A percentile compares a stretch with the other conserved stretches of the same genome.
Evolutionary conservation across 495 filamentous ascomycete genomes (phyloP).

Genomic region (Tuber melanosporum): DNA sequence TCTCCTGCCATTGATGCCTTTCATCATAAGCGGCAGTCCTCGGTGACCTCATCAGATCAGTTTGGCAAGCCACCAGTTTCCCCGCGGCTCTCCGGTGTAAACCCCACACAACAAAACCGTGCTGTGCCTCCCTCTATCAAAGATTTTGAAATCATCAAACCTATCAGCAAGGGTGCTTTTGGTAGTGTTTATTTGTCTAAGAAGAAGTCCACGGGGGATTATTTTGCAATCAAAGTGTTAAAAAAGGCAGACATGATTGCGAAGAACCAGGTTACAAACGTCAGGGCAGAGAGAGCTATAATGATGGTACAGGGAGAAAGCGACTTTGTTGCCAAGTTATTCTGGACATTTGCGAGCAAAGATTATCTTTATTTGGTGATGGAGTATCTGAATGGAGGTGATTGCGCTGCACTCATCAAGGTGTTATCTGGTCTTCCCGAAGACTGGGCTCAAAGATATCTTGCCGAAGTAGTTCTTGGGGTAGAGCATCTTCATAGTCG

Average conservation of each 20-base stretch:
- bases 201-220: constrained; percentile 96
- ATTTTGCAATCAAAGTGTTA: constrained; percentile 95
- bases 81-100: constrained; percentile 66
- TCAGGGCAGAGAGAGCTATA: constrained; percentile 97
- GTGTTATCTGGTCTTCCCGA: constrained; percentile 82
- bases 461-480: constrained; percentile 89
- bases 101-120: constrained; percentile 62
- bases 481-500: constrained; percentile 91
- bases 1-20: constrained; percentile 58
- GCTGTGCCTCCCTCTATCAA: constrained; percentile 93
- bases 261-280: constrained; percentile 98
- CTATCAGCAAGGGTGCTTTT: constrained; percentile 97
- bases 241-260: constrained; percentile 99
- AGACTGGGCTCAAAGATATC: constrained; percentile 95
- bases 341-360: constrained; percentile 99
- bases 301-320: constrained; percentile 99
- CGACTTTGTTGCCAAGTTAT: constrained; percentile 96
- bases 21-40: constrained; percentile 84
- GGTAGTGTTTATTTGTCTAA: constrained; percentile 96
- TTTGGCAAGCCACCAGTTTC: constrained; percentile 68
- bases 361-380: constrained; percentile 98
- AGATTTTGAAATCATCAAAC: constrained; percentile 98
- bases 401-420: constrained; percentile 94
- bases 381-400: constrained; percentile 97
- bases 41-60: constrained; percentile 67